Evolutionary conservation across 768 basidiomycete genomes (phyloP).

Genomic region (Phaeotremella skinneri): DNA sequence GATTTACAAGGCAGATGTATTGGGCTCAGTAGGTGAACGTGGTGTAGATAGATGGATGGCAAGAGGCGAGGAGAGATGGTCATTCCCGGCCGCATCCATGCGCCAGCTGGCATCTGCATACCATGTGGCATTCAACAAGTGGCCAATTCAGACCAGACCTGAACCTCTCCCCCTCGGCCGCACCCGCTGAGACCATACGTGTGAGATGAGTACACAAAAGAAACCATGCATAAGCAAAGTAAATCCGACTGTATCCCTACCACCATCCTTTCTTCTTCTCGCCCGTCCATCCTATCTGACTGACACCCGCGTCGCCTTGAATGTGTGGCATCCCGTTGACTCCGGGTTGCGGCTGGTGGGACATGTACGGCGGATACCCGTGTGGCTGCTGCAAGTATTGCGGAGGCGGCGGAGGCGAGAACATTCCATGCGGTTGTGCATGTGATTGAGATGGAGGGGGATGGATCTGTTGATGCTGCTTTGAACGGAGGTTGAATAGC

Average conservation of each 20-base stretch:
- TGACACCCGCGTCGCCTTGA: background rate
- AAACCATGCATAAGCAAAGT: background rate
- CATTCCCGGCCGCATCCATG: background rate
- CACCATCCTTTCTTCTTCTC: slow-evolving; percentile 14
- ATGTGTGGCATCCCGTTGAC: background rate
- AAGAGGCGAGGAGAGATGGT: too few relatives aligned
- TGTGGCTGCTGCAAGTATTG: background rate
- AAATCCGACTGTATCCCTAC: background rate
- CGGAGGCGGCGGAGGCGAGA: background rate
- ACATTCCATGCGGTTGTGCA: background rate
- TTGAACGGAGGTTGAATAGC: slow-evolving; percentile 44
- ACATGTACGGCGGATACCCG: background rate
- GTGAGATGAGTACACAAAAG: background rate
- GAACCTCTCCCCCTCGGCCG: too few relatives aligned
- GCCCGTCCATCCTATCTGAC: background rate
- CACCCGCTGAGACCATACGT: too few relatives aligned
- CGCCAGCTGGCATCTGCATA: slow-evolving; percentile 14
- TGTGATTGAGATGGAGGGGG: slow-evolving; percentile 4
- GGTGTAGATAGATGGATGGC: too few relatives aligned
- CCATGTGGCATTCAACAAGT: too few relatives aligned
- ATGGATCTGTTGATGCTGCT: slow-evolving; percentile 12
- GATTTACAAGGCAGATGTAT: too few relatives aligned
- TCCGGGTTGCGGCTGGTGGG: background rate
- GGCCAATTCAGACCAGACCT: too few relatives aligned
- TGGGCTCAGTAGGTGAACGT: too few relatives aligned